A percentile compares a stretch with the other conserved stretches of the same genome.
These are phyloP conservation scores for Phytophthora pistaciae DNA, from an alignment of 352 stramenopile genomes.

Conservation along the genomic window DNA sequence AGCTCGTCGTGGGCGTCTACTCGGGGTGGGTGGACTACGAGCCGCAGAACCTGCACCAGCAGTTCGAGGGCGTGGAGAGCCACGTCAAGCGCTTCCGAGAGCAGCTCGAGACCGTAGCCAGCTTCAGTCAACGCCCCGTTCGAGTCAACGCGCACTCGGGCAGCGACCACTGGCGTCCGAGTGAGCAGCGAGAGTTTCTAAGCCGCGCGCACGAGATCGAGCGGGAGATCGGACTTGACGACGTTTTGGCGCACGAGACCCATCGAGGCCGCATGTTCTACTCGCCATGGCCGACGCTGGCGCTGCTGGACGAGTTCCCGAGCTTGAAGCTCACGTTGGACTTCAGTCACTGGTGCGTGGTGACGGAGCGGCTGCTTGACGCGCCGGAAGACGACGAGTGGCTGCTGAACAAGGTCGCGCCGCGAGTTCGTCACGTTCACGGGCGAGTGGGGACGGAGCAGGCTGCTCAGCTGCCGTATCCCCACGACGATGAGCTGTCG, in stretches of 20 bases:
- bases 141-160: slow-evolving; percentile 74
- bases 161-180: slow-evolving; percentile 58
- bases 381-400: slow-evolving; percentile 48
- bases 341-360: slow-evolving; percentile 75
- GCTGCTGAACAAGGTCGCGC: slow-evolving; percentile 60
- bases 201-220: slow-evolving; percentile 59
- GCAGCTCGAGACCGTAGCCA: slow-evolving; percentile 49
- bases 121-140: slow-evolving; percentile 31
- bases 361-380: slow-evolving; percentile 68
- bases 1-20: slow-evolving; percentile 76
- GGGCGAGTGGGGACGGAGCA: slow-evolving; percentile 66
- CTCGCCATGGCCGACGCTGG: slow-evolving; percentile 74
- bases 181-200: slow-evolving; percentile 61
- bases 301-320: slow-evolving; percentile 68
- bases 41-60: slow-evolving; percentile 50
- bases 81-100: slow-evolving; percentile 52
- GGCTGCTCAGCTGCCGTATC: slow-evolving; percentile 56
- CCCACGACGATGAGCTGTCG: slow-evolving; percentile 38
- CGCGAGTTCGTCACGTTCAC: slow-evolving; percentile 71
- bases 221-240: slow-evolving; percentile 36
- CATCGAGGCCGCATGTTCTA: slow-evolving; percentile 75
- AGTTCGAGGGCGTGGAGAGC: slow-evolving; percentile 59
- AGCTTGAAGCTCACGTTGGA: slow-evolving; percentile 75
- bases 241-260: slow-evolving; percentile 65
- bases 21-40: slow-evolving; percentile 81